A percentile compares a stretch with the other conserved stretches of the same genome.
phyloP scores from a whole-genome alignment of 305 asterid species.

The Euphrasia arctica region DNA sequence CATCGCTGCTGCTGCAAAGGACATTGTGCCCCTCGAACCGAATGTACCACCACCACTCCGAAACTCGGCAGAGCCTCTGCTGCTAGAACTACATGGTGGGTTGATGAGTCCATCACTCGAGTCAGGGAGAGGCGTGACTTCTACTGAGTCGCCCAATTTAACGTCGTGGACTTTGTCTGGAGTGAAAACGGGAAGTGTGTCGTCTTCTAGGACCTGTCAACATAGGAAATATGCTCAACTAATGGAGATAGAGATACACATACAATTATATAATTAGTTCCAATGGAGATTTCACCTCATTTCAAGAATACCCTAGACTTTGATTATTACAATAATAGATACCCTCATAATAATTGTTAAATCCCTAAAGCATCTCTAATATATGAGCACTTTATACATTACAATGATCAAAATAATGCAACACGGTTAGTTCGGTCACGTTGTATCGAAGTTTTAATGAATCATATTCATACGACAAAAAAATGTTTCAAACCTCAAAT shows the following conservation, averaged over 20 bases:
- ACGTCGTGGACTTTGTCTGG: constrained; percentile 92
- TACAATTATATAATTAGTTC: not conserved
- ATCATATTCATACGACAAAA: not conserved
- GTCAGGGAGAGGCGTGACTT: constrained; percentile 48
- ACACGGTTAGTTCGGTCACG: not conserved
- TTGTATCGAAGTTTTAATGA: not conserved
- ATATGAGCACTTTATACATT: not conserved
- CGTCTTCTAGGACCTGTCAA: constrained; percentile 74
- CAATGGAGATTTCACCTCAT: not conserved
- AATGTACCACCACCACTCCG: constrained; percentile 77
- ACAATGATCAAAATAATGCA: not conserved
- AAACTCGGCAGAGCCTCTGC: constrained; percentile 71
- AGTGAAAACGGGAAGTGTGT: constrained; percentile 68
- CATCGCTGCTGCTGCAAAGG: constrained; percentile 99
- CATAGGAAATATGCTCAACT: too few relatives aligned
- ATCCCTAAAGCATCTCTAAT: not conserved
- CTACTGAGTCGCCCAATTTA: constrained; percentile 70
- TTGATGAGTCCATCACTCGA: constrained; percentile 59
- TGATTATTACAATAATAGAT: not conserved
- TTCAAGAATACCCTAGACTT: constrained; percentile 6
- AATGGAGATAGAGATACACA: constrained; percentile 5
- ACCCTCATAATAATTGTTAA: constrained; percentile 6
- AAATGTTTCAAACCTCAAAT: not conserved
- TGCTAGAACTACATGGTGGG: constrained; percentile 74
- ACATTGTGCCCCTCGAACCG: constrained; percentile 96